A percentile compares a stretch with the other conserved stretches of the same genome.
Conservation (phyloP, 2,329 filamentous ascomycete genomes). For the Pyricularia grisea region DNA sequence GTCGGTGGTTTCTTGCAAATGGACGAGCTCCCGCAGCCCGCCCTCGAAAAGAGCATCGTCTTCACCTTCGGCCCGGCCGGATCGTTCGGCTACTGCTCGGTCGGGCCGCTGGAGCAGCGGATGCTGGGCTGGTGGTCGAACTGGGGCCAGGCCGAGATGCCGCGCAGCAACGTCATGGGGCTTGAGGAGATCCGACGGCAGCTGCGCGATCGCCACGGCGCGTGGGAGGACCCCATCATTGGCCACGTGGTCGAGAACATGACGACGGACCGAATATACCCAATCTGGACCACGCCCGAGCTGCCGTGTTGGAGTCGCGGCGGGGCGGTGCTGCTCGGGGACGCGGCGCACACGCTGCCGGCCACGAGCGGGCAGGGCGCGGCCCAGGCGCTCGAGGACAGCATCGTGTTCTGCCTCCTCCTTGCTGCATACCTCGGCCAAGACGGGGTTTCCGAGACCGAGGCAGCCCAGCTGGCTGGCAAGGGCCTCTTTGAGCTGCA, state of each 20-base stretch:
- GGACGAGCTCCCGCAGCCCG: not conserved
- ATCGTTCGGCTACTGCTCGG: not conserved
- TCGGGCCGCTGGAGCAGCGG: not conserved
- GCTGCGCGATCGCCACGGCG: not conserved
- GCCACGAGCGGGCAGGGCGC: not conserved
- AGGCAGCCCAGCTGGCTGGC: not conserved
- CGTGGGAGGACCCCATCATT: not conserved
- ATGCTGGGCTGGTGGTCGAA: not conserved
- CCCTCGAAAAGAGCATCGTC: not conserved
- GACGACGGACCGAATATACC: not conserved
- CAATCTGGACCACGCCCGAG: not conserved
- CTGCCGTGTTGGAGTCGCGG: not conserved
- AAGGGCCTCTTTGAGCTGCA: not conserved
- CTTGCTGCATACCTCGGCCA: not conserved
- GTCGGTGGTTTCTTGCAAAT: not conserved
- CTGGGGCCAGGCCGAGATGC: not conserved
- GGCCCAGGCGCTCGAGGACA: not conserved
- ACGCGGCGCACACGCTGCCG: not conserved
- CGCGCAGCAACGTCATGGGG: not conserved
- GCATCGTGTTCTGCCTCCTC: not conserved
- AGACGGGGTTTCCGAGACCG: not conserved
- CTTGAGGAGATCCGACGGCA: not conserved
- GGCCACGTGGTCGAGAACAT: not conserved
- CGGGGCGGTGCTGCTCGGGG: not conserved
- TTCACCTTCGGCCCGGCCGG: not conserved